Evolutionary conservation across 2,329 filamentous ascomycete genomes (phyloP).

Genomic region (Reticulascus tulasneorum): DNA sequence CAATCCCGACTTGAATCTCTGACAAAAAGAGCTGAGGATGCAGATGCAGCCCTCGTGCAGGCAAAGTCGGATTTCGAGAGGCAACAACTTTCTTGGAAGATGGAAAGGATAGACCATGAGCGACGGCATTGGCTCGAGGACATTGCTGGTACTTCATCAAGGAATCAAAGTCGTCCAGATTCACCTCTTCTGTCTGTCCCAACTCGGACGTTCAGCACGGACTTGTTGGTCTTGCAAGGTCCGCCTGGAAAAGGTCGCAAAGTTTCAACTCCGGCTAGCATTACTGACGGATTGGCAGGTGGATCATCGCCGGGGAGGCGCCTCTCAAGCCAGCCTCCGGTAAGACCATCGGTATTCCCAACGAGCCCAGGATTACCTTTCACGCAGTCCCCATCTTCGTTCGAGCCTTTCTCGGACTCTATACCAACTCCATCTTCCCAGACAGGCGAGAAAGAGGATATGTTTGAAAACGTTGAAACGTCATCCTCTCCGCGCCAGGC

Average conservation of each 20-base stretch:
- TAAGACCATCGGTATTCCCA: conserved; percentile 36
- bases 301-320: conserved; percentile 39
- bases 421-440: conserved; percentile 36
- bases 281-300: conserved; percentile 35
- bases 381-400: conserved; percentile 42
- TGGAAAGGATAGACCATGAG: conserved; percentile 34
- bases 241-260: conserved; percentile 34
- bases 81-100: conserved; percentile 39
- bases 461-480: conserved; percentile 51
- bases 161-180: conserved; percentile 47
- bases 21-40: conserved; percentile 60
- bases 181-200: conserved; percentile 49
- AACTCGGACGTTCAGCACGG: conserved; percentile 50
- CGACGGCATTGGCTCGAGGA: conserved; percentile 52
- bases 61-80: conserved; percentile 46
- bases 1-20: conserved; percentile 58
- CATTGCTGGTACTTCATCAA: conserved; percentile 35
- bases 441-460: conserved; percentile 42
- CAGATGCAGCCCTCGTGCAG: conserved; percentile 61
- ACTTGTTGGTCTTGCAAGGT: conserved; percentile 35
- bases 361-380: conserved; percentile 30
- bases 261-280: conserved; percentile 47
- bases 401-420: conserved; percentile 34
- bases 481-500: conserved; percentile 63
- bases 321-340: conserved; percentile 45